phyloP scores from a whole-genome alignment of 202 grass and related monocot genomes.

The Schoenoplectus triqueter region DNA sequence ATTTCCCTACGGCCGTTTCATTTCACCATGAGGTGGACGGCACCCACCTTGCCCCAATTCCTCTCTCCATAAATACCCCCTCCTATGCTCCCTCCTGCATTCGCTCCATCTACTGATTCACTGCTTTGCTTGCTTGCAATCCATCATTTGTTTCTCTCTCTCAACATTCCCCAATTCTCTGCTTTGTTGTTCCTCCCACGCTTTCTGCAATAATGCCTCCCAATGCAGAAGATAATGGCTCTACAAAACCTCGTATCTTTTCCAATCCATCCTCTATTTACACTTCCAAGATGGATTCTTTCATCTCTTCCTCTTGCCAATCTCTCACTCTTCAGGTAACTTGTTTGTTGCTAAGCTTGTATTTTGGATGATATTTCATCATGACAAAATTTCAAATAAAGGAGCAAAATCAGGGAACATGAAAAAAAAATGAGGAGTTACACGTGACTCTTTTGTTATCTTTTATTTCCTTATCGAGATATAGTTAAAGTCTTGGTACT shows the following conservation, averaged over 20 bases:
- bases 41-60: neutral
- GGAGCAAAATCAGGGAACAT: neutral
- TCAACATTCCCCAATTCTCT: neutral
- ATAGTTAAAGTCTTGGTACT: neutral
- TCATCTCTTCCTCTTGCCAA: slow-evolving; percentile 63
- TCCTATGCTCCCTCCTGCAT: slow-evolving; percentile 10
- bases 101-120: neutral
- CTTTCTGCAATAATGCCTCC: slow-evolving; percentile 34
- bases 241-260: slow-evolving; percentile 6
- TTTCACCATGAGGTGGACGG: slow-evolving; percentile 43
- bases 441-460: neutral
- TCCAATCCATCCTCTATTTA: neutral
- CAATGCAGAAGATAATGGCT: neutral
- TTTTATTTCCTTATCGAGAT: neutral
- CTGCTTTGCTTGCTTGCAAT: neutral
- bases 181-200: neutral
- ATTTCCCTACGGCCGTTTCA: slow-evolving; percentile 32
- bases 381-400: neutral
- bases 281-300: slow-evolving; percentile 77
- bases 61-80: slow-evolving; percentile 22
- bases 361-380: neutral
- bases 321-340: slow-evolving; percentile 75
- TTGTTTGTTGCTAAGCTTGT: neutral
- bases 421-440: neutral
- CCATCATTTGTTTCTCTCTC: neutral